Base-by-base conservation (phyloP, 495 filamentous ascomycete species). In the Staphylotrichum tortipilum region DNA sequence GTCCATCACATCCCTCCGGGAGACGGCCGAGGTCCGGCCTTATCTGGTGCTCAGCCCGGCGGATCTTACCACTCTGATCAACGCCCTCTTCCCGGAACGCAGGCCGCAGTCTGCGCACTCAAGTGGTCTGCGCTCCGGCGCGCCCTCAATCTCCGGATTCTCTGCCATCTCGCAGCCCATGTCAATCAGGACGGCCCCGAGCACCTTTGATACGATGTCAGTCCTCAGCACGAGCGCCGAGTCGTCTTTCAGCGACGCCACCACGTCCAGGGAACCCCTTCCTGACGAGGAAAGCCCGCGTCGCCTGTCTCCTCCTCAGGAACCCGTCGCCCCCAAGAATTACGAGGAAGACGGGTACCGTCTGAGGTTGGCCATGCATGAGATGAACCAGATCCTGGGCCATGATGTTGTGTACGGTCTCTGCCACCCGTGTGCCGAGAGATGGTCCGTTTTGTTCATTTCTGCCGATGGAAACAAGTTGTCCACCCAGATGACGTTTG, bases 391-490 rank as follows among this genome's bases (percentile, higher is more conserved):
- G 34, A 68, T 71, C 22, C 65, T 86, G 28, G 82, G 83, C 29
- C 53, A 70, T 12, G 83, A 86, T 28, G 77, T 65, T 19, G 67
- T 75, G 12, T 71, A 78, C 45, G 83, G 83, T 17, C 67, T 73
- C 12, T 84, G 80, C 33, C 83, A 87, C 64, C 84, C 83, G 12
- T 86, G 83, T 55, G 83, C 83, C 11, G 83, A 86, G 62, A 68
- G 76, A 36, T 87, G 83, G 83, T 76, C 82, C 1, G 78, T 92
- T 19, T 73, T 94, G 23, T 89, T 88, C 49, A 77, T 94, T 54
- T 82, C 84, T 2, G 66, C 78, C 14, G 79, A 90, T 68, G 85
- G 85, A 12, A 77, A 77, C 55, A 66, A 73, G 44, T 69, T 92
- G 22, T 80, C 78, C 21, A 80, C 84, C 52, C 79, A 84, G 39